These are phyloP conservation scores for Claviceps sp. DNA, from an alignment of 2,329 filamentous ascomycete species.

Conservation along the genomic window DNA sequence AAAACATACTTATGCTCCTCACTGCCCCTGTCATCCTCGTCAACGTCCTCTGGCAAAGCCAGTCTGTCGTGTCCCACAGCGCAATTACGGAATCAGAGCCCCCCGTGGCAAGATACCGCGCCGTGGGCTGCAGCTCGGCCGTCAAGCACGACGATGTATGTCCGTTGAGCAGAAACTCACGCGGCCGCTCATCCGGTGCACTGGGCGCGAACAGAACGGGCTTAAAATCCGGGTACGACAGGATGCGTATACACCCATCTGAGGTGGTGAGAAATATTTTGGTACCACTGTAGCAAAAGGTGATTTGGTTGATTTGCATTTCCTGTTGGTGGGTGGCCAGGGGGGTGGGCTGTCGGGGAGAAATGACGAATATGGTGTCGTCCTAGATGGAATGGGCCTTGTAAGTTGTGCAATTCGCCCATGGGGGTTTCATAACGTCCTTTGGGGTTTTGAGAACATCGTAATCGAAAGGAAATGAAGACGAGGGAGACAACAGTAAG, in stretches of 20 bases:
- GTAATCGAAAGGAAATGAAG: not conserved
- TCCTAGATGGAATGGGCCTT: conserved; percentile 26
- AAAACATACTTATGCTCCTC: conserved; percentile 46
- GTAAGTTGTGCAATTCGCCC: not conserved
- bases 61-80: conserved; percentile 66
- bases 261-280: conserved; percentile 59
- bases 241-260: conserved; percentile 56
- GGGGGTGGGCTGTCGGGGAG: conserved; percentile 41
- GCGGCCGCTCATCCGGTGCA: conserved; percentile 17
- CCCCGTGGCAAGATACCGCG: conserved; percentile 59
- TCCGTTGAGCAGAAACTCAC: conserved; percentile 51
- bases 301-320: conserved; percentile 56
- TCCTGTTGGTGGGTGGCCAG: conserved; percentile 46
- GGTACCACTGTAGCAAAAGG: conserved; percentile 60
- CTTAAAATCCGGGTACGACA: conserved; percentile 52
- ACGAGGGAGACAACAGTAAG: not conserved
- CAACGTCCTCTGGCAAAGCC: conserved; percentile 61
- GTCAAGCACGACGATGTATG: conserved; percentile 62
- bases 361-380: conserved; percentile 49
- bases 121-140: conserved; percentile 56
- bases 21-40: conserved; percentile 57
- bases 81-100: conserved; percentile 63
- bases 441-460: not conserved
- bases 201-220: conserved; percentile 38
- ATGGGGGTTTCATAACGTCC: not conserved